phyloP scores from a whole-genome alignment of 148 eudicot genomes.

The Rhododendron kiyosumense region DNA sequence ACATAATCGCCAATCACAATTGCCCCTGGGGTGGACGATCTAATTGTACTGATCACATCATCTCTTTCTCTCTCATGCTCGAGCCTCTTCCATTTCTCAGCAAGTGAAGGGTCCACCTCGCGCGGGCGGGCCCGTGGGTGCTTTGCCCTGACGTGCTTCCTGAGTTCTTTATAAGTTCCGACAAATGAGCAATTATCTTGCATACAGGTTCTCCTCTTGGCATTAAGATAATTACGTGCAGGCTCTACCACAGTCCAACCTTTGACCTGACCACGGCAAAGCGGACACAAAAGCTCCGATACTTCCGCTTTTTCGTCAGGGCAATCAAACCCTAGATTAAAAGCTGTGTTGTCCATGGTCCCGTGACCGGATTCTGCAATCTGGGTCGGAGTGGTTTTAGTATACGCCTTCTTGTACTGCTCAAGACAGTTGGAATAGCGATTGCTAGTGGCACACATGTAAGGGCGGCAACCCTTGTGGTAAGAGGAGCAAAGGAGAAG shows the following conservation, averaged over 20 bases:
- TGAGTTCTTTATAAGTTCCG: constrained; percentile 64
- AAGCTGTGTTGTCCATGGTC: constrained; percentile 2
- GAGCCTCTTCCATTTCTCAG: constrained; percentile 70
- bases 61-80: constrained; percentile 58
- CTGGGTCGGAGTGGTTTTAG: constrained; percentile 36
- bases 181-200: constrained; percentile 63
- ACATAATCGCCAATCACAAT: constrained; percentile 77
- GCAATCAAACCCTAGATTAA: constrained; percentile 18
- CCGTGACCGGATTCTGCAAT: constrained; percentile 4
- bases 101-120: constrained; percentile 69
- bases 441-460: constrained; percentile 47
- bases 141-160: constrained; percentile 58
- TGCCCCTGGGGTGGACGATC: constrained; percentile 56
- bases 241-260: constrained; percentile 80
- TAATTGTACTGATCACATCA: constrained; percentile 70
- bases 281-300: constrained; percentile 65
- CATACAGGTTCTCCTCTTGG: constrained; percentile 63
- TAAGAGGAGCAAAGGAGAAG: constrained; percentile 50
- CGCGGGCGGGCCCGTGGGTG: constrained; percentile 70
- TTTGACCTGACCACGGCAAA: constrained; percentile 88
- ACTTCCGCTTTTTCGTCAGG: constrained; percentile 26
- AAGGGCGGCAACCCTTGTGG: constrained; percentile 50
- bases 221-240: constrained; percentile 58
- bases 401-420: constrained; percentile 44
- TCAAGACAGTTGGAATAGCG: constrained; percentile 48